Base-by-base conservation (phyloP, 305 asterid genomes). In the Fraxinus angustifolia region DNA sequence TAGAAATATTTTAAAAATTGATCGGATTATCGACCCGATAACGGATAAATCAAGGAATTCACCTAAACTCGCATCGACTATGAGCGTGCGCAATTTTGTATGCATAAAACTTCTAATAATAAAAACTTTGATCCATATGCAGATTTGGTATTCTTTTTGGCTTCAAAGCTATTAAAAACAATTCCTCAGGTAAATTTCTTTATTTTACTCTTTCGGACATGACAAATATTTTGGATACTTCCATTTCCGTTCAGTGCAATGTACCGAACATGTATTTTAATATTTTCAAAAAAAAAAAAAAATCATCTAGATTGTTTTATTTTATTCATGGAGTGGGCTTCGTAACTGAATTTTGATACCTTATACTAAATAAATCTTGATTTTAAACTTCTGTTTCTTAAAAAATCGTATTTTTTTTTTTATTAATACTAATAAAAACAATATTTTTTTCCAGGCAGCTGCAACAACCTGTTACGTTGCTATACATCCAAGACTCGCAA, bases 111-210 rank as follows among this genome's bases (percentile, higher is more conserved):
- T 5, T 62, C 34, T 62, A 62, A 62, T 62, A 8, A 62, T 62
- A 26, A 62, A 23, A 62, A 23, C 4, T 26, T 62, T 62, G 71
- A 62, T 12, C 36, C 36, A 4, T 28, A 26, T 67, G 36, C 73
- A 67, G 73, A 67, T 67, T 26, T 67, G 73, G 36, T 67, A 67
- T 67, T 67, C 73, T 67, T 67, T 28, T 28, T 67, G 36, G 73
- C 73, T 12, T 67, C 73, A 21, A 67, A 67, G 73, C 73, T 67
- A 12, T 67, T 67, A 28, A 67, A 67, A 67, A 28, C 73, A 28
- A 67, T 67, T 67, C 36, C 73, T 3, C 73, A 67, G 73, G 73
- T 67, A 67, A 67, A 67, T 67, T 67, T 67, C 73, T 67, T 23
- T 28, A 67, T 67, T 67, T 26, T 28, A 67, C 71, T 6, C 12